These are phyloP conservation scores for Anisodus tanguticus DNA, from an alignment of 257 asterid species.

Conservation along the genomic window DNA sequence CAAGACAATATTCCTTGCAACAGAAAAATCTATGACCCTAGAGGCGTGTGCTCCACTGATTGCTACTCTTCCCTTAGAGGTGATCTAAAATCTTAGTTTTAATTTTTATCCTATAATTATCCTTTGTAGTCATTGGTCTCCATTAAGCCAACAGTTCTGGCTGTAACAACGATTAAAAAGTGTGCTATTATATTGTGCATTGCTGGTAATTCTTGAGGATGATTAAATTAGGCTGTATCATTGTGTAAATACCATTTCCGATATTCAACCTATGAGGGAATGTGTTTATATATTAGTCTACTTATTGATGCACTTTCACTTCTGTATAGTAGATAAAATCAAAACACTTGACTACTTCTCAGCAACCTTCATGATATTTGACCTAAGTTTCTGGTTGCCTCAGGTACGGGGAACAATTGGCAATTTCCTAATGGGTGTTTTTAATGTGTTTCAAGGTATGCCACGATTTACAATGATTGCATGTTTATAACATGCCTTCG, in stretches of 20 bases:
- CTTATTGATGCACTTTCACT: conserved; percentile 10
- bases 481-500: conserved; percentile 22
- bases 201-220: conserved; percentile 25
- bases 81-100: conserved; percentile 28
- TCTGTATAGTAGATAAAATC: neutral
- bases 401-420: conserved; percentile 87
- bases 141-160: neutral
- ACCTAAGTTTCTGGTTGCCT: conserved; percentile 32
- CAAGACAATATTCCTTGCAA: conserved; percentile 75
- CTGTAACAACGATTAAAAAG: neutral
- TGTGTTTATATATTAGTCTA: conserved; percentile 12
- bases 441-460: conserved; percentile 84
- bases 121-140: conserved; percentile 18
- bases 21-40: conserved; percentile 74
- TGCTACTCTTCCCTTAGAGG: conserved; percentile 94
- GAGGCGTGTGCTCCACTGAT: conserved; percentile 91
- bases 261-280: neutral
- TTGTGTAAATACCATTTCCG: neutral
- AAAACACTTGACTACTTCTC: neutral
- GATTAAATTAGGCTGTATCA: neutral
- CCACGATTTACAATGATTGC: conserved; percentile 22
- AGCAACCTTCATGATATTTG: neutral
- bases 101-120: neutral
- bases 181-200: neutral
- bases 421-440: conserved; percentile 67